Percentiles rank a stretch among this genome's conserved stretches.
Conservation (phyloP, 768 basidiomycete species). For the Amanita subjunquillea region DNA sequence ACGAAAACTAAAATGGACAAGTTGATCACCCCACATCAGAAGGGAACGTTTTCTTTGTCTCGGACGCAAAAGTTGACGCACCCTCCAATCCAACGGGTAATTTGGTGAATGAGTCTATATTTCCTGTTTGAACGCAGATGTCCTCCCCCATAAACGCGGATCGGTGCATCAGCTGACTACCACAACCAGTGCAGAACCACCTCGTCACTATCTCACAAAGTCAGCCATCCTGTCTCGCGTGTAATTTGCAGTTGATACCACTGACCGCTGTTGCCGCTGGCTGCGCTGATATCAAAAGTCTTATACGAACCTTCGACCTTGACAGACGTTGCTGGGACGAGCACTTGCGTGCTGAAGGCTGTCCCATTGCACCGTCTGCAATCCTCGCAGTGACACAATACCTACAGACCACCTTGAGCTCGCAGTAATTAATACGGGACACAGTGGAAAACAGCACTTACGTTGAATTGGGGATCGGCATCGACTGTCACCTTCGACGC, state of each 20-base stretch:
- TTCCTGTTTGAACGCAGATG: conserved; percentile 7
- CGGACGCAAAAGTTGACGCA: neutral
- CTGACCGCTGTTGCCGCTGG: conserved; percentile 5
- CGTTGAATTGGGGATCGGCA: conserved; percentile 1
- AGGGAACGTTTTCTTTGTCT: neutral
- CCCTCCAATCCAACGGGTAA: conserved; percentile 7
- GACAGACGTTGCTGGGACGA: conserved; percentile 1
- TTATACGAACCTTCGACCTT: conserved; percentile 7
- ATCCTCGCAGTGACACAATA: conserved; percentile 9
- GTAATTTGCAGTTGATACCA: neutral
- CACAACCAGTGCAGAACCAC: conserved; percentile 9
- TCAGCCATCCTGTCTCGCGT: neutral
- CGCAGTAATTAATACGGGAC: neutral
- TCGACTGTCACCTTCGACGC: conserved; percentile 1
- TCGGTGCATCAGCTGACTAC: conserved; percentile 4
- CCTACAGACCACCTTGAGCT: neutral
- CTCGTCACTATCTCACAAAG: conserved; percentile 1
- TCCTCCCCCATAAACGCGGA: conserved; percentile 1
- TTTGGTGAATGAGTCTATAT: conserved; percentile 6
- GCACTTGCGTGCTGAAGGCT: conserved; percentile 7
- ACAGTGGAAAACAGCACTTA: neutral
- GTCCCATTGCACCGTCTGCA: conserved; percentile 6
- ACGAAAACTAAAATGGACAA: conserved; percentile 3
- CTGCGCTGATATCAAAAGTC: conserved; percentile 1
- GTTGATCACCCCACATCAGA: neutral